Evolutionary conservation across 257 asterid species (phyloP).

Genomic region (Nicotiana obtusifolia): DNA sequence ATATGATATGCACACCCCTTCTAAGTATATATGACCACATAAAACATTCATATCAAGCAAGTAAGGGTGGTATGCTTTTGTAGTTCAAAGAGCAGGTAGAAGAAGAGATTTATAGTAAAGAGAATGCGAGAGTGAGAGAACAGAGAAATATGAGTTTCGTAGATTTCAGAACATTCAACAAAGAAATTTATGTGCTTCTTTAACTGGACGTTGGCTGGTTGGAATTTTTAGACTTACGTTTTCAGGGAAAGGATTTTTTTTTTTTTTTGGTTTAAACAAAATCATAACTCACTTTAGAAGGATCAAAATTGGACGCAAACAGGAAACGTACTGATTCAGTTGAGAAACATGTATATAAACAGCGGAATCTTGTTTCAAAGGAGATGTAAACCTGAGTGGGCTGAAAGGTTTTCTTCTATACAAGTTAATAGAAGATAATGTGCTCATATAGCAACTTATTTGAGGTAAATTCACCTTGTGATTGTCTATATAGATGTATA

Average conservation of each 20-base stretch:
- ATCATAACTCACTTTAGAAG: not conserved
- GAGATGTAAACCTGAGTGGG: not conserved
- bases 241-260: too few species aligned
- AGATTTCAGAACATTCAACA: too few species aligned
- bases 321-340: not conserved
- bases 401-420: not conserved
- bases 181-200: too few species aligned
- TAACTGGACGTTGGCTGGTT: too few species aligned
- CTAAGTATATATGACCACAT: not conserved
- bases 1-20: not conserved
- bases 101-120: not conserved
- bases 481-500: not conserved
- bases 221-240: too few species aligned
- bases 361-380: not conserved
- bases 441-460: not conserved
- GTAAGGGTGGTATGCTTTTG: not conserved
- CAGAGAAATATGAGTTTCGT: too few species aligned
- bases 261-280: not conserved
- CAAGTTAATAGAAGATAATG: too few species aligned
- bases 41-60: not conserved
- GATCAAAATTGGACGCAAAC: not conserved
- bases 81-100: not conserved
- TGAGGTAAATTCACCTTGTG: not conserved
- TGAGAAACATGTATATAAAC: not conserved
- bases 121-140: too few species aligned